Conservation (phyloP, 2,329 filamentous ascomycete genomes). For the Boeremia exigua region DNA sequence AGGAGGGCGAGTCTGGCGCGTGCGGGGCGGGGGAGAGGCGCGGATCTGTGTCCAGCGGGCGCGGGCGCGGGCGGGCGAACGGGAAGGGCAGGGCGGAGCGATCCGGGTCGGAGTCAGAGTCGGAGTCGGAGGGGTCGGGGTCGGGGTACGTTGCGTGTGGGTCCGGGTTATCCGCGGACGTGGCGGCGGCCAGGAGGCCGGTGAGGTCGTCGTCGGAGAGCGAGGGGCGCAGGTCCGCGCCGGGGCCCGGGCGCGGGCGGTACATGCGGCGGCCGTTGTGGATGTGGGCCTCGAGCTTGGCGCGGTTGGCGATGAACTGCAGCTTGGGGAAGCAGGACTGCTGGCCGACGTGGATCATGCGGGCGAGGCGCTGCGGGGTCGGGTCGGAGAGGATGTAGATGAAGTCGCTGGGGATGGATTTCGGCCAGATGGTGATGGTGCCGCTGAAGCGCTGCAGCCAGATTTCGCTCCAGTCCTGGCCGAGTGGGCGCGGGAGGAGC, state of each 20-base stretch:
- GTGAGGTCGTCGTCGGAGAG: slow-evolving; percentile 57
- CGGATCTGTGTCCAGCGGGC: slow-evolving; percentile 4
- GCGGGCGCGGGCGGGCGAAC: too few relatives aligned
- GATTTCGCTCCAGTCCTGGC: slow-evolving; percentile 95
- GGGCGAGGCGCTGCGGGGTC: slow-evolving; percentile 72
- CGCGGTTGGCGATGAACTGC: slow-evolving; percentile 85
- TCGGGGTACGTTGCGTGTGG: slow-evolving; percentile 17
- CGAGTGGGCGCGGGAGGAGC: slow-evolving; percentile 84
- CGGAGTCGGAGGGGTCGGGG: slow-evolving; percentile 40
- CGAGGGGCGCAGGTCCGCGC: slow-evolving; percentile 45
- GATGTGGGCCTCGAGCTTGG: slow-evolving; percentile 78
- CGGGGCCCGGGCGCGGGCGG: slow-evolving; percentile 33
- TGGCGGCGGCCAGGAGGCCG: slow-evolving; percentile 46
- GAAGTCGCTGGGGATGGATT: slow-evolving; percentile 79
- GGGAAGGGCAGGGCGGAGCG: background rate
- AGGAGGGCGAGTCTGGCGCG: slow-evolving; percentile 36
- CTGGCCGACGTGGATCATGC: slow-evolving; percentile 90
- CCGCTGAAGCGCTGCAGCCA: slow-evolving; percentile 96
- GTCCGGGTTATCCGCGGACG: slow-evolving; percentile 11
- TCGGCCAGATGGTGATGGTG: slow-evolving; percentile 96
- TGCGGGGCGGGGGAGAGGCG: background rate
- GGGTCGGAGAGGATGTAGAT: slow-evolving; percentile 87
- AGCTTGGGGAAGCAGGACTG: slow-evolving; percentile 90
- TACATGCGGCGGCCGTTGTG: slow-evolving; percentile 61
- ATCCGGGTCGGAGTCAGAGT: slow-evolving; percentile 32